Evolutionary conservation across 1,139 yeast genomes (phyloP), one percentile per base, ranked within the genome.

Genomic region (Yamadazyma siamensis): DNA sequence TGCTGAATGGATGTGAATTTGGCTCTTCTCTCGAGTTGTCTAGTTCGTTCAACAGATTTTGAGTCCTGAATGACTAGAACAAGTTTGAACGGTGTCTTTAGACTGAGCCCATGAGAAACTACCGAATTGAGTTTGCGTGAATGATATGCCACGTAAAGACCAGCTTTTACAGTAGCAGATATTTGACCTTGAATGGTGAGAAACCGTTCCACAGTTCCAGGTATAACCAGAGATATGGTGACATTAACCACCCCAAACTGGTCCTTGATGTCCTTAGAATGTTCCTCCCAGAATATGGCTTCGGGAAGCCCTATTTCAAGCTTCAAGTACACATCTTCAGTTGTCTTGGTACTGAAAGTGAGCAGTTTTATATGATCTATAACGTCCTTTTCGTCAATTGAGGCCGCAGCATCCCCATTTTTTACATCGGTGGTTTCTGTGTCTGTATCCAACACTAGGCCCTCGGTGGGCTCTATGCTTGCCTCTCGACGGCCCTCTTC

Each of bases 151-250:
- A 54, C 20, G 32, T 36, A 61, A 8, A 53, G 41, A 3, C 52
- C 48, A 1, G 59, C 48, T 29, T 49, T 53, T 3, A 58, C 41
- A 1, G 55, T 44, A 1, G 48, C 38, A 3, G 43, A 40, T 3
- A 41, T 14, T 3, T 39, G 36, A 1, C 71, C 71, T 29, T 46
- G 50, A 3, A 65, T 20, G 0, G 58, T 49, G 1, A 63, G 16
- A 29, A 46, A 49, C 23, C 61, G 36, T 24, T 63, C 69, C 8
- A 57, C 38, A 7, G 56, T 32, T 4, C 68, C 70, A 7, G 51
- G 39, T 1, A 40, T 36, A 1, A 36, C 31, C 2, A 41, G 31
- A 1, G 64, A 55, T 1, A 59, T 33, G 4, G 46, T 32, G 7
- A 57, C 14, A 24, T 52, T 56, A 5, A 15, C 21, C 10, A 18